Evolutionary conservation across 441 rosid genomes (phyloP), one percentile per base, ranked within the genome.

Genomic region (Lepidium campestre): DNA sequence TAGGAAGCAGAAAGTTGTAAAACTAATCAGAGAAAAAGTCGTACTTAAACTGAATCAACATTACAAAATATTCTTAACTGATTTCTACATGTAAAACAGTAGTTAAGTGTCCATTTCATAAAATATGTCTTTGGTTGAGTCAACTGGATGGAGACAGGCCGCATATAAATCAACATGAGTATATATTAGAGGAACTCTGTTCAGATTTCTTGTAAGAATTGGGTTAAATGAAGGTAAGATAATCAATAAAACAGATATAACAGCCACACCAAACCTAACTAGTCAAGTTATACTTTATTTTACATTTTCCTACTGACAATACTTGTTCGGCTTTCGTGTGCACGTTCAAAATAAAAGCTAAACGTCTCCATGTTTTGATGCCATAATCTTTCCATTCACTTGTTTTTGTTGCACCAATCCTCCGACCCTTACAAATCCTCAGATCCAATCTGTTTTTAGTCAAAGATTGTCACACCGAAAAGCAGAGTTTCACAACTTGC

Each of bases 231-330:
- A 57, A 31, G 39, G 54, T 29, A 17, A 57, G 6, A 48, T 64
- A 56, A 63, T 48, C 20, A 48, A 71, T 22, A 39, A 42, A 72
- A 67, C 72, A 13, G 62, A 73, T 73, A 41, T 67, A 73, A 50
- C 72, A 72, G 72, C 67, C 67, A 52, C 15, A 72, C 76, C 67
- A 59, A 72, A 72, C 50, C 41, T 45, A 55, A 62, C 68, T 52
- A 39, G 10, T 15, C 67, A 70, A 62, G 62, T 53, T 53, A 34
- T 22, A 29, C 42, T 70, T 61, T 60, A 0, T 37, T 36, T 57
- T 47, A 57, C 53, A 41, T 36, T 15, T 55, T 54, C 64, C 15
- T 57, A 57, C 23, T 46, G 55, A 22, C 23, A 2, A 1, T 1
- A 22, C 23, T 22, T 3, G 23, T 22, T 25, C 27, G 3, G 27